phyloP scores from a whole-genome alignment of 176 grass and related monocot genomes.

The Triticum dicoccoides region DNA sequence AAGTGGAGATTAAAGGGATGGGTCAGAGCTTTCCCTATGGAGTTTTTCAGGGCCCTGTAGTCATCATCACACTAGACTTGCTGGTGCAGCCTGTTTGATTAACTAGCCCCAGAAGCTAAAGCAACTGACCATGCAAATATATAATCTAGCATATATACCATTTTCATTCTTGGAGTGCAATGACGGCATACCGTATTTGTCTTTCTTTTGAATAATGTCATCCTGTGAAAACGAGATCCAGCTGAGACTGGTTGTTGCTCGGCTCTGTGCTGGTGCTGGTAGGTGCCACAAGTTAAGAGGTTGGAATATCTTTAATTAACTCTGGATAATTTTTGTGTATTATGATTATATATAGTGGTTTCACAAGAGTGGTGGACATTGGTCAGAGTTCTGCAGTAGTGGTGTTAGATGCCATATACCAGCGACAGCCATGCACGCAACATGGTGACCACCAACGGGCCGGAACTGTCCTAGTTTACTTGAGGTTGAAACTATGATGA shows the following conservation, averaged over 20 bases:
- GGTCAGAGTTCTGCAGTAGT: slow-evolving; percentile 24
- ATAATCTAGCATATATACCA: slow-evolving; percentile 16
- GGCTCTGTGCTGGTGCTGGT: slow-evolving; percentile 12
- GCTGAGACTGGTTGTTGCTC: slow-evolving; percentile 13
- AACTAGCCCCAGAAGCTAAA: slow-evolving; percentile 43
- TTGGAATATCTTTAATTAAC: slow-evolving; percentile 1
- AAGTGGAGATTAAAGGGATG: slow-evolving; percentile 33
- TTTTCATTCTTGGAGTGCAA: slow-evolving; percentile 32
- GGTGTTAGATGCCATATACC: slow-evolving; percentile 29
- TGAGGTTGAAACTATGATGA: slow-evolving; percentile 42
- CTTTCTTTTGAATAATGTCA: neutral
- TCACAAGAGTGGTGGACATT: slow-evolving; percentile 10
- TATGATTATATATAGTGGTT: neutral
- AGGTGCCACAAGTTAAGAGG: neutral
- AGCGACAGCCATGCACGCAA: slow-evolving; percentile 38
- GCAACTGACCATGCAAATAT: slow-evolving; percentile 28
- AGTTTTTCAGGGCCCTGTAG: slow-evolving; percentile 42
- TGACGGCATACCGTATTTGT: neutral
- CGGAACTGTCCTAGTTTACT: slow-evolving; percentile 13
- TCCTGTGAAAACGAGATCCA: slow-evolving; percentile 14
- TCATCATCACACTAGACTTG: slow-evolving; percentile 68
- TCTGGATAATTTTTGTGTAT: neutral
- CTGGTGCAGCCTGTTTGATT: slow-evolving; percentile 32
- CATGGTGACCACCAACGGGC: slow-evolving; percentile 36
- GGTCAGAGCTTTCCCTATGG: slow-evolving; percentile 50